These are phyloP conservation scores for Deinandra increscens DNA, from an alignment of 129 eudicot genomes.

Conservation along the genomic window DNA sequence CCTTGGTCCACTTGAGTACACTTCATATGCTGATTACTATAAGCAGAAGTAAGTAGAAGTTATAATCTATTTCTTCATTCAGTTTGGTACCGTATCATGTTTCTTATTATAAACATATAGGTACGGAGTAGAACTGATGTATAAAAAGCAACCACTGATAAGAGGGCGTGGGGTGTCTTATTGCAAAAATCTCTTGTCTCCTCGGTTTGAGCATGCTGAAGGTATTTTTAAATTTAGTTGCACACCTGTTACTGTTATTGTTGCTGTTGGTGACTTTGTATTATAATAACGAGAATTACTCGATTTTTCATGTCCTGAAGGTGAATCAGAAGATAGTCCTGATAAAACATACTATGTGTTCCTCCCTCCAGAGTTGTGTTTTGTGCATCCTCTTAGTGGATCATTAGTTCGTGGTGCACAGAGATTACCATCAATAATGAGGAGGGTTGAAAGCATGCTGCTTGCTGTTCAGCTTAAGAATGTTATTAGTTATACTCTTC, in stretches of 20 bases:
- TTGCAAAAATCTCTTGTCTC: slow-evolving; percentile 98
- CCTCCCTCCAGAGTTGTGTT: slow-evolving; percentile 96
- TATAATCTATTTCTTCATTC: background rate
- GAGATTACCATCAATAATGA: slow-evolving; percentile 93
- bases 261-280: slow-evolving; percentile 4
- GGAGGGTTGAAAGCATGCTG: slow-evolving; percentile 97
- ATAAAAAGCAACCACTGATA: slow-evolving; percentile 83
- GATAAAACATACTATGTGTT: slow-evolving; percentile 95
- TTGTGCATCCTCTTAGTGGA: slow-evolving; percentile 94
- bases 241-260: background rate
- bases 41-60: slow-evolving; percentile 72
- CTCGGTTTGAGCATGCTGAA: slow-evolving; percentile 92
- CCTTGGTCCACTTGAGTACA: slow-evolving; percentile 98
- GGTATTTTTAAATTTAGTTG: slow-evolving; percentile 32
- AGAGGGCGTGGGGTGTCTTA: slow-evolving; percentile 98
- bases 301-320: slow-evolving; percentile 54
- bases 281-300: background rate
- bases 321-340: slow-evolving; percentile 68
- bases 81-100: slow-evolving; percentile 8
- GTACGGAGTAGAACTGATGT: slow-evolving; percentile 90
- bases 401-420: slow-evolving; percentile 93
- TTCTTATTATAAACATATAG: slow-evolving; percentile 33
- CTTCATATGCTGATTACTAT: slow-evolving; percentile 94
- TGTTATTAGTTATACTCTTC: slow-evolving; percentile 62
- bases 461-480: slow-evolving; percentile 89